Percentiles rank a stretch among this genome's conserved stretches.
Conservation (phyloP, 2,329 filamentous ascomycete species). For the Chaetomium globosum region DNA sequence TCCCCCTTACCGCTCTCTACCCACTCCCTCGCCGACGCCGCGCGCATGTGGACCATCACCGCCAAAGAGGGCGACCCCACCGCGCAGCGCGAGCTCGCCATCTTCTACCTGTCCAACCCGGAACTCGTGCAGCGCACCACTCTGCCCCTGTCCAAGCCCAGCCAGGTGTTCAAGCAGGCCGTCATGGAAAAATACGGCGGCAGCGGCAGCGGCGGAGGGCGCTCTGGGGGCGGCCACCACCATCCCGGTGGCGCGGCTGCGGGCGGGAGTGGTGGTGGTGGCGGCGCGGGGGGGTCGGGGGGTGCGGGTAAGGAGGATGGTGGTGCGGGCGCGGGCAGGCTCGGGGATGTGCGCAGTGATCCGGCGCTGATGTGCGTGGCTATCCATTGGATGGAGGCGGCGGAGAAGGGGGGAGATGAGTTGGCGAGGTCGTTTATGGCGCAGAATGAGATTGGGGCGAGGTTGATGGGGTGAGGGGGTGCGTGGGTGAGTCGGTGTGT, state of each 20-base stretch:
- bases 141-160: conserved; percentile 78
- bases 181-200: conserved; percentile 72
- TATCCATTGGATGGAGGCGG: conserved; percentile 95
- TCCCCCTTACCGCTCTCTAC: conserved; percentile 56
- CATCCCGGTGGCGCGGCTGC: conserved; percentile 26
- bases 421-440: conserved; percentile 80
- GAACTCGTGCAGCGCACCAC: conserved; percentile 80
- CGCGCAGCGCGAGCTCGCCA: conserved; percentile 88
- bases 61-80: conserved; percentile 88
- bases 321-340: conserved; percentile 37
- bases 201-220: conserved; percentile 40
- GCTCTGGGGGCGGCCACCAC: conserved; percentile 29
- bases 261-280: conserved; percentile 14
- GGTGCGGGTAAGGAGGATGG: conserved; percentile 35
- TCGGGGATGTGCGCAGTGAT: conserved; percentile 67
- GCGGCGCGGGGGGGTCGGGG: conserved; percentile 35
- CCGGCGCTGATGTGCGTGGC: conserved; percentile 90
- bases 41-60: conserved; percentile 86
- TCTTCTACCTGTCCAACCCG: conserved; percentile 90
- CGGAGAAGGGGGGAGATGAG: conserved; percentile 81
- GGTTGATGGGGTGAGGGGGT: conserved; percentile 26
- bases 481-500: neutral
- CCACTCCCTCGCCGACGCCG: conserved; percentile 77
- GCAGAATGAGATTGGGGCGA: conserved; percentile 52
- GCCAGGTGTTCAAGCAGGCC: conserved; percentile 87